These are phyloP conservation scores for Colletotrichum sp. DNA, from an alignment of 2,329 filamentous ascomycete genomes.

Conservation along the genomic window DNA sequence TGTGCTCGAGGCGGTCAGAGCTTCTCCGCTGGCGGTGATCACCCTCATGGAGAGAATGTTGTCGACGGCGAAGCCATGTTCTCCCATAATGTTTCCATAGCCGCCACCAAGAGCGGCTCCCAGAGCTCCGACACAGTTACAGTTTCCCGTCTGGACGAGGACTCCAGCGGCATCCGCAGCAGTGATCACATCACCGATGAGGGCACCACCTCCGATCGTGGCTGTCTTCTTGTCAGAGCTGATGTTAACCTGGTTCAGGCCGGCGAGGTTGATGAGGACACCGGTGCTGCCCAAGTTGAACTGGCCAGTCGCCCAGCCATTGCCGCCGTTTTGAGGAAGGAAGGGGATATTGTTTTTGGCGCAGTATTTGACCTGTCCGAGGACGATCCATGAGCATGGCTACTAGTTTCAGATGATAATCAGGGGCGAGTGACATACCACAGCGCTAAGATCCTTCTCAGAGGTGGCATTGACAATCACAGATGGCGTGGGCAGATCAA, in stretches of 20 bases:
- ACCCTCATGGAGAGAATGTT: constrained; percentile 35
- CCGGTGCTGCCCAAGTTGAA: constrained; percentile 20
- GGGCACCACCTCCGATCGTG: constrained; percentile 20
- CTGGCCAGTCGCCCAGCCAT: constrained; percentile 15
- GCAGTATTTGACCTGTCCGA: constrained; percentile 13
- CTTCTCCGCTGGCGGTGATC: constrained; percentile 28
- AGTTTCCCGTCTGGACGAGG: constrained; percentile 25
- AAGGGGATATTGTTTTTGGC: neutral
- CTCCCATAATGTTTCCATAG: constrained; percentile 18
- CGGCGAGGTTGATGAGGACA: constrained; percentile 27
- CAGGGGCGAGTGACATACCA: neutral
- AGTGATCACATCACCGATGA: constrained; percentile 11
- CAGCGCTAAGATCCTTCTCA: constrained; percentile 21
- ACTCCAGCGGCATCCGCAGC: constrained; percentile 10
- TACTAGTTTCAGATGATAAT: neutral
- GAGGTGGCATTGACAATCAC: constrained; percentile 21
- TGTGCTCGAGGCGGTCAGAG: constrained; percentile 25
- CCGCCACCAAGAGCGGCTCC: constrained; percentile 24
- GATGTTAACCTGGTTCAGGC: constrained; percentile 23
- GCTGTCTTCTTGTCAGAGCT: constrained; percentile 19
- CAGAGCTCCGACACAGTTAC: constrained; percentile 29
- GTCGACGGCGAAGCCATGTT: constrained; percentile 30
- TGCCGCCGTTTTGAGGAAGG: constrained; percentile 21
- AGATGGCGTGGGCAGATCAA: constrained; percentile 19
- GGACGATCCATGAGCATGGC: neutral